These are phyloP conservation scores for Nakazawaea molendinolei DNA, from an alignment of 805 yeast species.

Conservation along the genomic window DNA sequence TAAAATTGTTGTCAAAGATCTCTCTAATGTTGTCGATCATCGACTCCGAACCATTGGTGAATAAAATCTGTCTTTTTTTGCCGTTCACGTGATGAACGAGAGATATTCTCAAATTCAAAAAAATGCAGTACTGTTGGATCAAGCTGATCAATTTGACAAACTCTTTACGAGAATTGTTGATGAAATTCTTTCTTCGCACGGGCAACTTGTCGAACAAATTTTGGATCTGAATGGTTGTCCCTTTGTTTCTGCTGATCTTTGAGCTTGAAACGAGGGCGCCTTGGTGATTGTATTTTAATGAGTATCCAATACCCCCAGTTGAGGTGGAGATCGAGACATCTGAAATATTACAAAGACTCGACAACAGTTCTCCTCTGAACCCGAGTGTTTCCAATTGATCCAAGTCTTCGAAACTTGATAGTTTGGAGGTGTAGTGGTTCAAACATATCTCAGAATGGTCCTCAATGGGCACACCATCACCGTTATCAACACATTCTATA, in stretches of 20 bases:
- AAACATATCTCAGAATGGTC: conserved; percentile 51
- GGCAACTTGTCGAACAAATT: conserved; percentile 67
- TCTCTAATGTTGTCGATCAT: conserved; percentile 51
- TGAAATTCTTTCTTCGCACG: conserved; percentile 72
- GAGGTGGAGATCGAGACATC: conserved; percentile 45
- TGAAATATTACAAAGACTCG: conserved; percentile 57
- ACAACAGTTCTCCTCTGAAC: conserved; percentile 77
- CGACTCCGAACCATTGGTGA: conserved; percentile 45
- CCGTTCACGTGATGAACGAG: conserved; percentile 45
- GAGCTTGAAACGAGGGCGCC: conserved; percentile 43
- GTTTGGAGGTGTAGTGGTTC: conserved; percentile 65
- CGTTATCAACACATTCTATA: conserved; percentile 64
- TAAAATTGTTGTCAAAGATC: conserved; percentile 35
- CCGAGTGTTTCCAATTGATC: conserved; percentile 50
- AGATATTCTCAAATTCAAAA: conserved; percentile 53
- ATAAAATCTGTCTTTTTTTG: conserved; percentile 47
- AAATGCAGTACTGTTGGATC: conserved; percentile 63
- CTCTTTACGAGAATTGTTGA: conserved; percentile 62
- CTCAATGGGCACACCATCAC: conserved; percentile 48
- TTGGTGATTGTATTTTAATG: conserved; percentile 42
- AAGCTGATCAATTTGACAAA: conserved; percentile 59
- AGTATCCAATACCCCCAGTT: conserved; percentile 23
- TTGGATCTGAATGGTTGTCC: conserved; percentile 58
- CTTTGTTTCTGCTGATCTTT: conserved; percentile 39
- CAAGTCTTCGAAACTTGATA: conserved; percentile 49